Base-by-base conservation (phyloP, 2,329 filamentous ascomycete genomes). In the Cordyceps fumosorosea region DNA sequence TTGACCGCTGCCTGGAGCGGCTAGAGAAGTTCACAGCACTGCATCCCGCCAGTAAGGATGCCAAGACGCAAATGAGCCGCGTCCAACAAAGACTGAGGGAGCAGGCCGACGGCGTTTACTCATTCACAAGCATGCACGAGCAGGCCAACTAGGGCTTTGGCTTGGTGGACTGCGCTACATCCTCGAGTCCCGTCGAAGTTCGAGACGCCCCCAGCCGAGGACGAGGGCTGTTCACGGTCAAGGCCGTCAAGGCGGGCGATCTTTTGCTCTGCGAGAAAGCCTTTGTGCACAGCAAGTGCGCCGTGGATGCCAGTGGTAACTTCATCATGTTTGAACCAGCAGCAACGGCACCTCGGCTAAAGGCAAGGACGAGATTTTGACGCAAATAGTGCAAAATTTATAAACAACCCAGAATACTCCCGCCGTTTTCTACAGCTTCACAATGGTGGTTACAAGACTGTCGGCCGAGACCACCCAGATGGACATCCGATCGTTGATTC, bases 191-290 rank as follows among this genome's bases (percentile, higher is more conserved):
- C 0, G 77, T 82, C 1, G 69, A 73, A 50, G 66, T 84, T 0
- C 76, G 73, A 40, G 50, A 68, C 7, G 77, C 78, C 0, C 67
- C 69, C 1, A 75, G 70, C 10, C 73, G 75, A 20, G 82, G 81
- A 2, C 74, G 75, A 2, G 83, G 83, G 0, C 69, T 85, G 0
- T 86, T 84, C 66, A 80, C 78, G 0, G 81, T 76, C 0, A 69
- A 72, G 22, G 66, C 72, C 0, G 78, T 85, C 2, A 72, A 74
- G 44, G 75, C 78, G 0, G 82, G 82, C 0, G 78, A 84, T 3
- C 71, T 84, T 2, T 68, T 86, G 0, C 66, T 85, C 1, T 84
- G 81, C 53, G 83, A 85, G 63, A 86, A 85, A 64, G 81, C 82
- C 0, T 83, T 84, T 65, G 69, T 69, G 0, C 75, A 82, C 66